A percentile compares a stretch with the other conserved stretches of the same genome.
These are phyloP conservation scores for Aspergillus sp. DNA, from an alignment of 2,329 filamentous ascomycete species.

Conservation along the genomic window DNA sequence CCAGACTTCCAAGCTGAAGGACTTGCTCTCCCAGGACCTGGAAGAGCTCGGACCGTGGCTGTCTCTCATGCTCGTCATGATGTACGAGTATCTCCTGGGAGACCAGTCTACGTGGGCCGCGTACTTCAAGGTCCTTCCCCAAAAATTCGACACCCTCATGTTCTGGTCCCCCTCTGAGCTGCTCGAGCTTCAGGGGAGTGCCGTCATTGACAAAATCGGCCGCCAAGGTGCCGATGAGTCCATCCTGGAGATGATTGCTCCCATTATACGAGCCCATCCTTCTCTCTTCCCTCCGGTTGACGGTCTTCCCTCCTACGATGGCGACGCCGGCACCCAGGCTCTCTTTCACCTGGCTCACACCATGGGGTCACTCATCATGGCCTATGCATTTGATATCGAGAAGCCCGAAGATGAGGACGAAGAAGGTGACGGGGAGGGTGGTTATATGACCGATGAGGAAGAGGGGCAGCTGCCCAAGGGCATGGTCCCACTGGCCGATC, in stretches of 20 bases:
- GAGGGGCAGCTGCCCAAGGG: constrained; percentile 68
- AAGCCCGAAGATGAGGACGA: constrained; percentile 57
- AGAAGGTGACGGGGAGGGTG: constrained; percentile 46
- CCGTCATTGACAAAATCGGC: constrained; percentile 74
- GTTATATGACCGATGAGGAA: constrained; percentile 59
- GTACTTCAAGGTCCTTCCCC: constrained; percentile 74
- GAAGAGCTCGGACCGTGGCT: constrained; percentile 49
- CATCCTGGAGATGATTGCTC: constrained; percentile 59
- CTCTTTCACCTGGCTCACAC: constrained; percentile 64
- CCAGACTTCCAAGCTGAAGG: constrained; percentile 67
- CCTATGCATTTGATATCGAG: constrained; percentile 83
- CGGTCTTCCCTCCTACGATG: constrained; percentile 41
- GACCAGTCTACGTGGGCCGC: constrained; percentile 67
- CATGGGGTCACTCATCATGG: constrained; percentile 88
- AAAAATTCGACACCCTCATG: constrained; percentile 78
- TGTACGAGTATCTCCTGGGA: constrained; percentile 68
- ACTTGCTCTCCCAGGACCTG: constrained; percentile 56
- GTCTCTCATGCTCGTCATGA: constrained; percentile 71
- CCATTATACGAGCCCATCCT: constrained; percentile 46
- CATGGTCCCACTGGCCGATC: constrained; percentile 88
- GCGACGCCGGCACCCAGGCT: constrained; percentile 41
- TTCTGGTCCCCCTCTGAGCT: constrained; percentile 77
- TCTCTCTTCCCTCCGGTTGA: constrained; percentile 39
- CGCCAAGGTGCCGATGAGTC: constrained; percentile 67
- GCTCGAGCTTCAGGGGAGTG: constrained; percentile 69